phyloP scores from a whole-genome alignment of 441 rosid species.

The Erysimum cheiri region DNA sequence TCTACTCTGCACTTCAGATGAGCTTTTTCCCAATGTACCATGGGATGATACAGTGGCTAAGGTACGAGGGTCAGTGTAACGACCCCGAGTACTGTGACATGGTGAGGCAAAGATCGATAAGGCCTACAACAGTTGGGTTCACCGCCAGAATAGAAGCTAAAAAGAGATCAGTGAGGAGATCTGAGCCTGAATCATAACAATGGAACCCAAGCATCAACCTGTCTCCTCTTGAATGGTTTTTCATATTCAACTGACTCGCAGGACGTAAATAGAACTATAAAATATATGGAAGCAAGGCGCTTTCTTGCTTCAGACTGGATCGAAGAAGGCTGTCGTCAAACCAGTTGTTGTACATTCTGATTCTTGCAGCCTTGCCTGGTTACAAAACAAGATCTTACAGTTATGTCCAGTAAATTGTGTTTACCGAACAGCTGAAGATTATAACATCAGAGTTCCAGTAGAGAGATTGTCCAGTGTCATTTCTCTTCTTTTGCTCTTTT shows the following conservation, averaged over 20 bases:
- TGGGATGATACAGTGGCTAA: constrained; percentile 67
- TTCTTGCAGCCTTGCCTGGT: constrained; percentile 27
- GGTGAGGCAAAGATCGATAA: constrained; percentile 68
- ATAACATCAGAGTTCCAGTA: constrained; percentile 26
- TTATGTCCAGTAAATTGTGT: constrained; percentile 2
- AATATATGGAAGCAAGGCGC: constrained; percentile 11
- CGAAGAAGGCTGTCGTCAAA: constrained; percentile 2
- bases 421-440: constrained; percentile 27
- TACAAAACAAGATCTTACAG: not conserved
- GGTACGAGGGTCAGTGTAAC: constrained; percentile 57
- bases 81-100: constrained; percentile 57
- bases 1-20: constrained; percentile 63
- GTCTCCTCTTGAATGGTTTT: constrained; percentile 14
- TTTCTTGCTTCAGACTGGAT: constrained; percentile 32
- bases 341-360: constrained; percentile 31
- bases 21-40: constrained; percentile 79
- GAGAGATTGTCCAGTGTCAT: constrained; percentile 13
- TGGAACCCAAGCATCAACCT: constrained; percentile 1
- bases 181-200: constrained; percentile 32
- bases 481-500: constrained; percentile 4
- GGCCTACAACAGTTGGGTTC: constrained; percentile 69
- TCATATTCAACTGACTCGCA: constrained; percentile 21
- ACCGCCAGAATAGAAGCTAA: constrained; percentile 53
- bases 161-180: constrained; percentile 48
- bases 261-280: constrained; percentile 28